Conservation (phyloP, 208 protist genomes). For the Leishmania lainsoni region DNA sequence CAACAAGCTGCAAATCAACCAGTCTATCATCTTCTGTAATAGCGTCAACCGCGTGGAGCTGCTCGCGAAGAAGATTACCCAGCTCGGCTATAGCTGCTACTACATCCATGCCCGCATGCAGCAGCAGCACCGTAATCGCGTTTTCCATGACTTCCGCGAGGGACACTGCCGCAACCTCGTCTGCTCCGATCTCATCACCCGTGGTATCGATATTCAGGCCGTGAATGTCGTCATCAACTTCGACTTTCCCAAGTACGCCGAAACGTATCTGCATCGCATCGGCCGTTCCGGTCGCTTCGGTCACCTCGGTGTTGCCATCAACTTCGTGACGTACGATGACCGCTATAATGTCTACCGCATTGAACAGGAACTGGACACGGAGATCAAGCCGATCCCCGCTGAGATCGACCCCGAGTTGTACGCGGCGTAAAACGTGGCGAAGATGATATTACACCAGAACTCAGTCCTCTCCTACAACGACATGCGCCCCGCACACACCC, state of each 20-base stretch:
- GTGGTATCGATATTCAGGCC: conserved; percentile 99
- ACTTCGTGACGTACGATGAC: conserved; percentile 98
- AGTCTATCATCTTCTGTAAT: conserved; percentile 99
- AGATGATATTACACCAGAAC: neutral
- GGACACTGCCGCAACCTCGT: conserved; percentile 98
- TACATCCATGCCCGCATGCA: conserved; percentile 99
- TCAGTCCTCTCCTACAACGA: neutral
- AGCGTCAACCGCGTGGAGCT: conserved; percentile 98
- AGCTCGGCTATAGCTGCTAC: conserved; percentile 99
- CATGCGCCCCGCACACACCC: neutral
- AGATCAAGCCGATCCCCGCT: conserved; percentile 98
- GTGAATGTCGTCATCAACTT: conserved; percentile 99
- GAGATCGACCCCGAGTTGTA: conserved; percentile 97
- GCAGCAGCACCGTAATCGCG: conserved; percentile 97
- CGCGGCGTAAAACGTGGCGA: conserved; percentile 55
- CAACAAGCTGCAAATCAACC: conserved; percentile 99
- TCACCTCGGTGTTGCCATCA: conserved; percentile 98
- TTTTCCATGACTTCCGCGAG: conserved; percentile 99
- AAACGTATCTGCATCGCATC: conserved; percentile 98
- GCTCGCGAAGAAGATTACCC: conserved; percentile 99
- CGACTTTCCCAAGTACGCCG: conserved; percentile 98
- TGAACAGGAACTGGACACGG: conserved; percentile 98
- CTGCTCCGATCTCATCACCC: conserved; percentile 99
- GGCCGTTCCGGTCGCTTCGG: conserved; percentile 97
- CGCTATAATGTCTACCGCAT: conserved; percentile 96